Evolutionary conservation across 2,329 filamentous ascomycete genomes (phyloP).

Genomic region (Fusarium tricinctum): DNA sequence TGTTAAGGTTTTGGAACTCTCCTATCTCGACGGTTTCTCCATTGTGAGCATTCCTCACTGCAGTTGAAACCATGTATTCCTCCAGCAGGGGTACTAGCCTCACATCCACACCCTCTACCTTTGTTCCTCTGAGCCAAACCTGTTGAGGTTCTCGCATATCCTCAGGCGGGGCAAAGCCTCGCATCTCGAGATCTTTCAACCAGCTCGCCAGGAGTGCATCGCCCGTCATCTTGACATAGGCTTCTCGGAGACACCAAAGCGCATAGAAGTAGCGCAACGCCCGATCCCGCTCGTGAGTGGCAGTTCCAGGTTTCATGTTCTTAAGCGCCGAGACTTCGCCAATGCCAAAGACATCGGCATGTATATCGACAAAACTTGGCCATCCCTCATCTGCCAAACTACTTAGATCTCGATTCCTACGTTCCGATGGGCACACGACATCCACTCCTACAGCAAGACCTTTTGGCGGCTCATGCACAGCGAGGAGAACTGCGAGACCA

Average conservation of each 20-base stretch:
- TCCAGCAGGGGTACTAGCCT: slow-evolving; percentile 59
- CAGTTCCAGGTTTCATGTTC: slow-evolving; percentile 50
- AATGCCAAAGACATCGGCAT: slow-evolving; percentile 76
- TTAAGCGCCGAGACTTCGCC: slow-evolving; percentile 75
- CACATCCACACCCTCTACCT: slow-evolving; percentile 54
- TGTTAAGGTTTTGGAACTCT: slow-evolving; percentile 58
- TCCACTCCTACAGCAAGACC: slow-evolving; percentile 75
- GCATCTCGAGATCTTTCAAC: slow-evolving; percentile 79
- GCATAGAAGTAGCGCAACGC: slow-evolving; percentile 81
- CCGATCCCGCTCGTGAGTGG: slow-evolving; percentile 58
- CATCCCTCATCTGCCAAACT: slow-evolving; percentile 73
- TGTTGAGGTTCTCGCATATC: slow-evolving; percentile 46
- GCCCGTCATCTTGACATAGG: slow-evolving; percentile 86
- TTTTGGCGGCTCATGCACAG: slow-evolving; percentile 57
- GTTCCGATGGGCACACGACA: slow-evolving; percentile 81
- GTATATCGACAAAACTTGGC: slow-evolving; percentile 76
- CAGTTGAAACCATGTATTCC: slow-evolving; percentile 69
- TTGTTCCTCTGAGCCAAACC: slow-evolving; percentile 51
- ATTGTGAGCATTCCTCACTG: slow-evolving; percentile 59
- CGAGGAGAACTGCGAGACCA: slow-evolving; percentile 78
- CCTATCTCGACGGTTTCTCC: slow-evolving; percentile 58
- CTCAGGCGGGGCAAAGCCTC: slow-evolving; percentile 70
- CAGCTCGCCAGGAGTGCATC: slow-evolving; percentile 81
- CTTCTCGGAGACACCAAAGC: slow-evolving; percentile 84
- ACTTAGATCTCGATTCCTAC: slow-evolving; percentile 71